Percentiles rank a stretch among this genome's conserved stretches.
Evolutionary conservation across 2,329 filamentous ascomycete species (phyloP).

Genomic region (Cercospora sesami): DNA sequence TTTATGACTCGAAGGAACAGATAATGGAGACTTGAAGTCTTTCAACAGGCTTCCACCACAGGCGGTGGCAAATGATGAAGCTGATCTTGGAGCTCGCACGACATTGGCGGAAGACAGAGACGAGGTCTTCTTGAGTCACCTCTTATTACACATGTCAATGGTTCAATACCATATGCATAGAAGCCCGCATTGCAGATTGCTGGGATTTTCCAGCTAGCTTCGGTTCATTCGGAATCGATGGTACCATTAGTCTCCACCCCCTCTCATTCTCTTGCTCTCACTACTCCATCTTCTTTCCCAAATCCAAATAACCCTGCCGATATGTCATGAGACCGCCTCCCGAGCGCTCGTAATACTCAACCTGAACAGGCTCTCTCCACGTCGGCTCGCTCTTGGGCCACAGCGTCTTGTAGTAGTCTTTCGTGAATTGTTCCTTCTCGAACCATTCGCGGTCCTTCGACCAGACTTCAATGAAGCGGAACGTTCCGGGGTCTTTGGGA

Average conservation of each 20-base stretch:
- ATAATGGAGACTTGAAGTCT: too few relatives aligned
- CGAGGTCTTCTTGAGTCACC: too few relatives aligned
- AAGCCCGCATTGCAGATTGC: too few relatives aligned
- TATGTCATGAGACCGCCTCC: constrained; percentile 21
- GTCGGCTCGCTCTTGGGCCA: constrained; percentile 25
- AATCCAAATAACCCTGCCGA: constrained; percentile 22
- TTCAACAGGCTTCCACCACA: too few relatives aligned
- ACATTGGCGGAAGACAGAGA: neutral
- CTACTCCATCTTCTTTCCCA: constrained; percentile 15
- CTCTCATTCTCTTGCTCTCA: too few relatives aligned
- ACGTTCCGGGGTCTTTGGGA: constrained; percentile 17
- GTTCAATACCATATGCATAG: too few relatives aligned
- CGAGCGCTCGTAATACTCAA: constrained; percentile 27
- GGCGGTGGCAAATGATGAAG: too few relatives aligned
- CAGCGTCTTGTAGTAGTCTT: constrained; percentile 25
- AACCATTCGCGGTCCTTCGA: constrained; percentile 24
- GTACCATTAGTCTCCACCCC: too few relatives aligned
- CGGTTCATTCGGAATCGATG: too few relatives aligned
- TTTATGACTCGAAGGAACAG: too few relatives aligned
- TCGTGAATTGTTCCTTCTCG: constrained; percentile 28
- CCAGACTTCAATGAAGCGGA: constrained; percentile 31
- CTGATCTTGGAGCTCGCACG: too few relatives aligned
- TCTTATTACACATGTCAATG: neutral
- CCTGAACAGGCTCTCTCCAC: constrained; percentile 22
- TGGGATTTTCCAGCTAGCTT: neutral